phyloP scores from a whole-genome alignment of 495 filamentous ascomycete species.

The Rusavskia elegans region DNA sequence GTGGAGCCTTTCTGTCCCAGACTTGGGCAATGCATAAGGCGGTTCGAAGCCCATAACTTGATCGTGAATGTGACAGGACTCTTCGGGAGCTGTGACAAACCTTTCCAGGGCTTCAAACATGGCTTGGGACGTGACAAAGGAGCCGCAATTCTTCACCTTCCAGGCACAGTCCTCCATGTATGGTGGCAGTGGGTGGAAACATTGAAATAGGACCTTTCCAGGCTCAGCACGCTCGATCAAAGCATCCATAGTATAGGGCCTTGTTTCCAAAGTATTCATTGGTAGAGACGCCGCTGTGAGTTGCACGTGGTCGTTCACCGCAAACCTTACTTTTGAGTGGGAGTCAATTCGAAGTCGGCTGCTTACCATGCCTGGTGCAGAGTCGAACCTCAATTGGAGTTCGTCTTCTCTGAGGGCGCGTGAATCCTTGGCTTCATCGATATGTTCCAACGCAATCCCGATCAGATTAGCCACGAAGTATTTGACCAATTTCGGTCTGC shows the following conservation, averaged over 20 bases:
- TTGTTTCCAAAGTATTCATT: constrained; percentile 16
- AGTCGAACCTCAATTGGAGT: constrained; percentile 14
- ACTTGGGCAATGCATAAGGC: neutral
- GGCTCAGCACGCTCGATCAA: constrained; percentile 21
- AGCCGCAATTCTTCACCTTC: constrained; percentile 26
- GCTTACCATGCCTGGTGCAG: constrained; percentile 6
- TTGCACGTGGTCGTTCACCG: constrained; percentile 23
- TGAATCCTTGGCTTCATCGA: constrained; percentile 25
- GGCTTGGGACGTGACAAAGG: constrained; percentile 28
- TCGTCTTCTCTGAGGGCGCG: constrained; percentile 5
- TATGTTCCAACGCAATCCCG: constrained; percentile 32
- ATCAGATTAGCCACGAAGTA: constrained; percentile 23
- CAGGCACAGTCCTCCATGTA: constrained; percentile 28
- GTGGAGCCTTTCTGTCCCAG: neutral
- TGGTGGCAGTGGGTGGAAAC: constrained; percentile 25
- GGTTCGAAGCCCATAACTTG: constrained; percentile 13
- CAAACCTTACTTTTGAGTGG: constrained; percentile 6
- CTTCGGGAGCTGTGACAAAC: constrained; percentile 16
- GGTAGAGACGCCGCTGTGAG: constrained; percentile 23
- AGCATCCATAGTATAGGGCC: constrained; percentile 23
- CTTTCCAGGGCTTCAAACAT: constrained; percentile 28
- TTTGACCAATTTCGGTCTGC: constrained; percentile 13
- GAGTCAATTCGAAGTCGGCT: constrained; percentile 26
- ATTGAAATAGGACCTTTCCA: constrained; percentile 24
- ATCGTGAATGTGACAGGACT: constrained; percentile 20